Conservation (phyloP, 129 eudicot genomes). For the Sambucus nigra region DNA sequence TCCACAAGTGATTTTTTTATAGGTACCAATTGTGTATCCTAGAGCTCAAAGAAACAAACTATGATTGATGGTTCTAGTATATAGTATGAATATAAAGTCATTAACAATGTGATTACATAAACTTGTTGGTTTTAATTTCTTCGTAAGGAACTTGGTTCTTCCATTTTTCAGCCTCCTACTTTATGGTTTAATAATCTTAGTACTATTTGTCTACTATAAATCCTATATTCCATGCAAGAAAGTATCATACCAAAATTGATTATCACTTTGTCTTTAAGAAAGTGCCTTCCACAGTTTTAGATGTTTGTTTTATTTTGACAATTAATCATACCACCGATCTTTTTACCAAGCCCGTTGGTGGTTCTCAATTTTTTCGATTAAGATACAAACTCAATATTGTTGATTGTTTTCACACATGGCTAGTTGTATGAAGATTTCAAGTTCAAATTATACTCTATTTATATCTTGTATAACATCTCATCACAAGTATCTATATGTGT, state of each 20-base stretch:
- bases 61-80: not conserved
- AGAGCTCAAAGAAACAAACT: conserved; percentile 1
- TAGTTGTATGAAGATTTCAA: too few species aligned
- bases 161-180: not conserved
- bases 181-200: conserved; percentile 5
- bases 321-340: not conserved
- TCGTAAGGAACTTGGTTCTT: not conserved
- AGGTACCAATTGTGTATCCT: conserved; percentile 1
- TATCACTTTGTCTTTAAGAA: conserved; percentile 8
- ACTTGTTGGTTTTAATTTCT: conserved; percentile 2
- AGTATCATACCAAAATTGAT: conserved; percentile 2
- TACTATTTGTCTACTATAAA: not conserved
- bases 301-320: not conserved
- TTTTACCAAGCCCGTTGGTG: not conserved
- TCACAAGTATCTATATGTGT: too few species aligned
- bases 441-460: too few species aligned
- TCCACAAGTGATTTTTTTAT: conserved; percentile 5
- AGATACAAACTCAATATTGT: not conserved
- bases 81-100: not conserved
- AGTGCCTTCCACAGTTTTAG: not conserved
- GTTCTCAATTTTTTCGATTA: not conserved
- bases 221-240: conserved; percentile 6
- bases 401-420: not conserved
- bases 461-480: too few species aligned
- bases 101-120: not conserved